phyloP scores from a whole-genome alignment of 306 rosid genomes.

The Coriaria nepalensis region DNA sequence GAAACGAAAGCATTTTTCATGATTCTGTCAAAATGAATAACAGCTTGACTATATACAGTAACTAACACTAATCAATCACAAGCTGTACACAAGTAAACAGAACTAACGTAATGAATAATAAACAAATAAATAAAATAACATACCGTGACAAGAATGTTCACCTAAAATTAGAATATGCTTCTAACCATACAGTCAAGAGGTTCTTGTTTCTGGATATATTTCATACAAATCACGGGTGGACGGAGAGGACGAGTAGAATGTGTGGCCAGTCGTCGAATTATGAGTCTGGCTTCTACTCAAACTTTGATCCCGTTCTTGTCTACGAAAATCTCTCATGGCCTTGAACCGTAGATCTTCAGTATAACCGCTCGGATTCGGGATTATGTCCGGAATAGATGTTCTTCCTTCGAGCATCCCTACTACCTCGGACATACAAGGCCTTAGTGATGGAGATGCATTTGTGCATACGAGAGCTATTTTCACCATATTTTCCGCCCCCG shows the following conservation, averaged over 20 bases:
- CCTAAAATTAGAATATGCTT: too few species aligned
- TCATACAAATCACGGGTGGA: slow-evolving; percentile 20
- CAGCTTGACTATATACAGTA: too few species aligned
- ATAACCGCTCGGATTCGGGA: slow-evolving; percentile 30
- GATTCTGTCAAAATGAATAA: too few species aligned
- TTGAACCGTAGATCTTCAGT: slow-evolving; percentile 53
- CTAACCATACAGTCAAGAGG: slow-evolving; percentile 3
- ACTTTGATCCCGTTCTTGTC: slow-evolving; percentile 18
- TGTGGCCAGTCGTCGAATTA: slow-evolving; percentile 17
- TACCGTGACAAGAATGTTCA: slow-evolving; percentile 5
- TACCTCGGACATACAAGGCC: slow-evolving; percentile 68
- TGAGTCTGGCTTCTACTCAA: slow-evolving; percentile 24
- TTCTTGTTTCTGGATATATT: slow-evolving; percentile 13
- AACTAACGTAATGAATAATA: too few species aligned
- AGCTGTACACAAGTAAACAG: too few species aligned
- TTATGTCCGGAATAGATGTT: slow-evolving; percentile 25
- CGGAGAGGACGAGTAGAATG: slow-evolving; percentile 25
- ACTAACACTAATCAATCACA: too few species aligned
- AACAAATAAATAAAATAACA: not conserved
- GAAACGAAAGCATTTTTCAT: too few species aligned
- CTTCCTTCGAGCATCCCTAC: slow-evolving; percentile 59
- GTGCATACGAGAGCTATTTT: slow-evolving; percentile 54
- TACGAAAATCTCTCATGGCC: slow-evolving; percentile 57
- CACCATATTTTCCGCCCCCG: slow-evolving; percentile 40
- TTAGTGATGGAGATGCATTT: slow-evolving; percentile 35